These are phyloP conservation scores for Hylodesmum podocarpum DNA, from an alignment of 306 rosid species.

Conservation along the genomic window DNA sequence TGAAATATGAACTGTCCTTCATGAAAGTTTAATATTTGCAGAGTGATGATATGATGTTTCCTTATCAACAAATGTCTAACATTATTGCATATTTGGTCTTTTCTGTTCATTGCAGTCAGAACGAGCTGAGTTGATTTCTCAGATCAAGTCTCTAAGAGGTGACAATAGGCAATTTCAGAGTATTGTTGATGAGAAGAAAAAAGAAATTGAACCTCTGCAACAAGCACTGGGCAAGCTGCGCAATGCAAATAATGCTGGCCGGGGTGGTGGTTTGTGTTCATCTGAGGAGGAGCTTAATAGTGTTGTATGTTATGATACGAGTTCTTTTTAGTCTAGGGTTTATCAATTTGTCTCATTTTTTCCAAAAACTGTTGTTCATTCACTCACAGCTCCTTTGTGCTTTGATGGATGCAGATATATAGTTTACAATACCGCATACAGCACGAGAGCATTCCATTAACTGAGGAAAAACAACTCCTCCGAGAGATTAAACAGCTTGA, in stretches of 20 bases:
- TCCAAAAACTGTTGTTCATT: background rate
- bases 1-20: background rate
- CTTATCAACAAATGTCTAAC: background rate
- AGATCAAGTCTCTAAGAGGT: conserved; percentile 72
- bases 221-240: conserved; percentile 95
- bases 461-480: conserved; percentile 87
- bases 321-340: conserved; percentile 24
- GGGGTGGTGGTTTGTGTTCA: conserved; percentile 72
- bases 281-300: conserved; percentile 90
- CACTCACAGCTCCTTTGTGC: conserved; percentile 20
- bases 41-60: background rate
- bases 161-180: conserved; percentile 65
- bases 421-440: conserved; percentile 83
- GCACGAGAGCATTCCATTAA: conserved; percentile 90
- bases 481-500: conserved; percentile 95
- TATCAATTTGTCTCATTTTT: conserved; percentile 10
- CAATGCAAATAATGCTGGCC: conserved; percentile 57
- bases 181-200: conserved; percentile 71
- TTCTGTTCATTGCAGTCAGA: conserved; percentile 54
- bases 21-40: background rate
- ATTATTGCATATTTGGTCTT: conserved; percentile 3
- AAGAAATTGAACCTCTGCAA: conserved; percentile 83
- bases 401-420: conserved; percentile 61
- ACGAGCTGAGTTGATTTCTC: conserved; percentile 69
- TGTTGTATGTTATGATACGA: conserved; percentile 45